A percentile compares a stretch with the other conserved stretches of the same genome.
Conservation (phyloP, 208 protist species). For the Wallacemonas rigidus region DNA sequence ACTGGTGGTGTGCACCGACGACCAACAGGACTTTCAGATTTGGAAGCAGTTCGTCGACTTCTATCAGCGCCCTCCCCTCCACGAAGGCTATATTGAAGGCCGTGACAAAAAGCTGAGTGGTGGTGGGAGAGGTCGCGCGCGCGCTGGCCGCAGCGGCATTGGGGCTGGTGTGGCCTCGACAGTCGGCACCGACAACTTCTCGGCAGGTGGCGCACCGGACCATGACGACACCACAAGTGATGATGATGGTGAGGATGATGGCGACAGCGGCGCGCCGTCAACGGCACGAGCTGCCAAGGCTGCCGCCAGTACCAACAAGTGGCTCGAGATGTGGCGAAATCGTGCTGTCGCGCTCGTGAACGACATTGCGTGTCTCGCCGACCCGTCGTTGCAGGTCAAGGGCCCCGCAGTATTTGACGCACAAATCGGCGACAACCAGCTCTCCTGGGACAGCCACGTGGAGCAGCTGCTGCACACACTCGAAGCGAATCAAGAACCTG, state of each 20-base stretch:
- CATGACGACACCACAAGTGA: slow-evolving; percentile 70
- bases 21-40: slow-evolving; percentile 74
- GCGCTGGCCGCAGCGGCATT: neutral
- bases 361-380: slow-evolving; percentile 47
- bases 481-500: slow-evolving; percentile 19
- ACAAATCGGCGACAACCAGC: neutral
- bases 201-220: slow-evolving; percentile 31
- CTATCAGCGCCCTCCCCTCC: slow-evolving; percentile 50
- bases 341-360: slow-evolving; percentile 54
- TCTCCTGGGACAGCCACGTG: slow-evolving; percentile 36
- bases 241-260: slow-evolving; percentile 31
- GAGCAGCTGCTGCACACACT: slow-evolving; percentile 34
- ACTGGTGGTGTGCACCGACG: slow-evolving; percentile 80
- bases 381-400: slow-evolving; percentile 40
- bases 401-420: slow-evolving; percentile 21
- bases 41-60: slow-evolving; percentile 78
- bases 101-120: slow-evolving; percentile 18
- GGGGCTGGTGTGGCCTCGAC: neutral
- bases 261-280: neutral
- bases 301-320: slow-evolving; percentile 19
- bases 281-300: neutral
- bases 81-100: slow-evolving; percentile 24
- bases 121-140: neutral
- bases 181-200: neutral
- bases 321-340: slow-evolving; percentile 52